Evolutionary conservation across 164 flowering plant species (phyloP).

Genomic region (Akebia trifoliata): DNA sequence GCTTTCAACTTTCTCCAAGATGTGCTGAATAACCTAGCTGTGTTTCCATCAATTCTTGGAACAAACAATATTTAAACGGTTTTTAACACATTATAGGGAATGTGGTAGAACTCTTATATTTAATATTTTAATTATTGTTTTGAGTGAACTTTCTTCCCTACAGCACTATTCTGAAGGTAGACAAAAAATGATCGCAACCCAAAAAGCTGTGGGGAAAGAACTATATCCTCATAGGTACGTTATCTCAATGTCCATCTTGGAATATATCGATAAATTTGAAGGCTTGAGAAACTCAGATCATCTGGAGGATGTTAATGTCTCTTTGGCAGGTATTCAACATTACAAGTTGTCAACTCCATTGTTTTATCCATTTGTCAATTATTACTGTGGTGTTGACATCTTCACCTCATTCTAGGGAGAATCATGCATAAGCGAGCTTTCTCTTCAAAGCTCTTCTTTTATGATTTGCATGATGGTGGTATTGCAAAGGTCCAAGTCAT

Average conservation of each 20-base stretch:
- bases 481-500: constrained; percentile 88
- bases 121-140: no score
- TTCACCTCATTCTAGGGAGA: constrained; percentile 66
- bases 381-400: no score
- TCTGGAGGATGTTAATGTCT: constrained; percentile 49
- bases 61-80: no score
- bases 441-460: constrained; percentile 78
- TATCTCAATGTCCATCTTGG: constrained; percentile 49
- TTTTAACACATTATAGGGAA: no score
- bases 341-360: not conserved
- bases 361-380: not conserved
- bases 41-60: no score
- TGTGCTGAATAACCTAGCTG: no score
- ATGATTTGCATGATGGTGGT: constrained; percentile 72
- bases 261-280: constrained; percentile 50
- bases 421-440: constrained; percentile 82
- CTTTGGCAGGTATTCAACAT: constrained; percentile 61
- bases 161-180: constrained; percentile 94
- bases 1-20: no score
- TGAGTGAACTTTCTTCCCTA: no score
- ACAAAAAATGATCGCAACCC: constrained; percentile 49
- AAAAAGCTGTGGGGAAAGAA: constrained; percentile 54
- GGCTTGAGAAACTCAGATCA: constrained; percentile 54
- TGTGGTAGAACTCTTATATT: no score
- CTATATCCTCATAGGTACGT: constrained; percentile 90